Evolutionary conservation across 495 filamentous ascomycete species (phyloP).

Genomic region (Xylaria palmicola): DNA sequence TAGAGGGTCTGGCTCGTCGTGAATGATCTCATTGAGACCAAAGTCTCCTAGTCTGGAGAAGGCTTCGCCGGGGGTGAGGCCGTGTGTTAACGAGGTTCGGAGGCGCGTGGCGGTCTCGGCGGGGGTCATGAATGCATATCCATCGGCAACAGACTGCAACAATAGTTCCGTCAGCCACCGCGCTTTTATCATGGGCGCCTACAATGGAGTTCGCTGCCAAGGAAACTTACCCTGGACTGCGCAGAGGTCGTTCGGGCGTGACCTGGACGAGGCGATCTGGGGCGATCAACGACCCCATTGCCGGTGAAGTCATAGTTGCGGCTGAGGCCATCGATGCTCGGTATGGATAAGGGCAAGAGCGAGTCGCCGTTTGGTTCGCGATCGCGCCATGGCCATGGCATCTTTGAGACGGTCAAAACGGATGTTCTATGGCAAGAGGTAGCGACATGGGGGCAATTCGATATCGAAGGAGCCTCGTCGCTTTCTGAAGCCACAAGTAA

Average conservation of each 20-base stretch:
- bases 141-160: conserved; percentile 47
- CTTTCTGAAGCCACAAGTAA: not conserved
- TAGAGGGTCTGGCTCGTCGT: conserved; percentile 87
- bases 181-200: not conserved
- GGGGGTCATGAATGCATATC: conserved; percentile 60
- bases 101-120: conserved; percentile 76
- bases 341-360: conserved; percentile 36
- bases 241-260: conserved; percentile 45
- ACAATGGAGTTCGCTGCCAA: not conserved
- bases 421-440: conserved; percentile 21
- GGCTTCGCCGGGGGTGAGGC: conserved; percentile 78
- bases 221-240: conserved; percentile 43
- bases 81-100: conserved; percentile 77
- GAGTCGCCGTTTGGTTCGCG: conserved; percentile 36
- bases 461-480: not conserved
- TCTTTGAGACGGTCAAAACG: conserved; percentile 23
- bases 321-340: conserved; percentile 30
- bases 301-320: conserved; percentile 26
- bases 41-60: conserved; percentile 72
- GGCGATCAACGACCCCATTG: conserved; percentile 26
- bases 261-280: conserved; percentile 36
- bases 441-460: conserved; percentile 24
- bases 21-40: conserved; percentile 92
- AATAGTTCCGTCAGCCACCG: not conserved
- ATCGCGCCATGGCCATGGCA: conserved; percentile 40